phyloP scores from a whole-genome alignment of 139 green algal species.

The Yamagishiella unicocca region DNA sequence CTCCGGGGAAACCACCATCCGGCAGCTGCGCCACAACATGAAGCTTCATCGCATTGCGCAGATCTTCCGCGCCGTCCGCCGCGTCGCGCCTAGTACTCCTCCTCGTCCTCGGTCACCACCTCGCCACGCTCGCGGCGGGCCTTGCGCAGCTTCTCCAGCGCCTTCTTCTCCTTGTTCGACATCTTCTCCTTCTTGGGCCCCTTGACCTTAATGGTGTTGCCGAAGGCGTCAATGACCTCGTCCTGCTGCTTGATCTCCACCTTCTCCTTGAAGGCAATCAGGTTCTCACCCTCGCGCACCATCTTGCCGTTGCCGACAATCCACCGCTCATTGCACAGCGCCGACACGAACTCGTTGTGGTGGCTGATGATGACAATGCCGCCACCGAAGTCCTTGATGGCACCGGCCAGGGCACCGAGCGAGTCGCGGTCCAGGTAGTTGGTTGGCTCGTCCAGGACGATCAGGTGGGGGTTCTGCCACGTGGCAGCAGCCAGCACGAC shows the following conservation, averaged over 20 bases:
- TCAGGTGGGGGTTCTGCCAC: slow-evolving; percentile 90
- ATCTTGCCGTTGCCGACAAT: slow-evolving; percentile 83
- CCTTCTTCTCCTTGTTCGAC: slow-evolving; percentile 93
- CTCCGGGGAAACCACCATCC: too few relatives aligned
- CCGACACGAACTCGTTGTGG: slow-evolving; percentile 81
- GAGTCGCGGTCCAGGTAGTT: slow-evolving; percentile 92
- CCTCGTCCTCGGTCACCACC: slow-evolving; percentile 81
- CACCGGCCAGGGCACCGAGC: slow-evolving; percentile 83
- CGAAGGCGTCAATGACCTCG: slow-evolving; percentile 88
- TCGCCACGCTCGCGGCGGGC: slow-evolving; percentile 81
- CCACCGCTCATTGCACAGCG: slow-evolving; percentile 91
- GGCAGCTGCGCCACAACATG: too few relatives aligned
- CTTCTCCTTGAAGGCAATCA: slow-evolving; percentile 70
- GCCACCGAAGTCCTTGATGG: slow-evolving; percentile 87
- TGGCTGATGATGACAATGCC: slow-evolving; percentile 93
- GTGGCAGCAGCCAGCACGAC: slow-evolving; percentile 81
- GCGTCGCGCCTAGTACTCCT: slow-evolving; percentile 56
- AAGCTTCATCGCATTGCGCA: too few relatives aligned
- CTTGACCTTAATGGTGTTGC: slow-evolving; percentile 93
- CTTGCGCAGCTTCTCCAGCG: slow-evolving; percentile 70
- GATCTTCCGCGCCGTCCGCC: too few relatives aligned
- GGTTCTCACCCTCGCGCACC: slow-evolving; percentile 55
- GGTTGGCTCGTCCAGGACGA: slow-evolving; percentile 93
- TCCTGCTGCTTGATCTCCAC: slow-evolving; percentile 87
- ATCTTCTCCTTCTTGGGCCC: slow-evolving; percentile 88